Conservation (phyloP, 1,284 basidiomycete genomes). For the Ganoderma boninense region DNA sequence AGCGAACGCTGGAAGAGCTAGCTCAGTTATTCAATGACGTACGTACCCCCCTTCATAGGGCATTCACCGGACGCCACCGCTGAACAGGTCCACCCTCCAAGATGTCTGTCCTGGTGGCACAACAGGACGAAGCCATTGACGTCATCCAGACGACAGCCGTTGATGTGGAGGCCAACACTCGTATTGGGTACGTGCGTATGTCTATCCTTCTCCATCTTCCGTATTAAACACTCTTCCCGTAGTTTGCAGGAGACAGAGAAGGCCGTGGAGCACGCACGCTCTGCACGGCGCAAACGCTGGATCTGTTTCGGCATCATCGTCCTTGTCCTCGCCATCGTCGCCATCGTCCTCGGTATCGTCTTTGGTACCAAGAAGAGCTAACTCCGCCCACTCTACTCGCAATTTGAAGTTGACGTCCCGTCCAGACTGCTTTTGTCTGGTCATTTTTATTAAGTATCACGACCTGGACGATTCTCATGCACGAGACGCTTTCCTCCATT, state of each 20-base stretch:
- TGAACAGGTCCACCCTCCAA: conserved; percentile 38
- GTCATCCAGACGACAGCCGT: conserved; percentile 69
- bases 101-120: conserved; percentile 83
- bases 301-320: conserved; percentile 77
- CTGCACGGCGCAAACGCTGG: conserved; percentile 83
- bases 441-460: conserved; percentile 3
- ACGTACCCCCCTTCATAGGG: conserved; percentile 13
- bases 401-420: not conserved
- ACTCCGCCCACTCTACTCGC: not conserved
- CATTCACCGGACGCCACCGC: not conserved
- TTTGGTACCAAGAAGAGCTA: conserved; percentile 41
- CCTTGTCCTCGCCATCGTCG: conserved; percentile 56
- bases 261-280: conserved; percentile 75
- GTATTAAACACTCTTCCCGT: not conserved
- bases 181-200: conserved; percentile 64
- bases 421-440: not conserved
- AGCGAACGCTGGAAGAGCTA: conserved; percentile 87
- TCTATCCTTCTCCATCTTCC: not conserved
- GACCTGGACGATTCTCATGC: conserved; percentile 18
- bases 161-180: conserved; percentile 73
- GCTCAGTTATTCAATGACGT: conserved; percentile 90
- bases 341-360: conserved; percentile 60
- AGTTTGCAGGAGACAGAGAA: conserved; percentile 74
- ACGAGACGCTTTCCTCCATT: conserved; percentile 5
- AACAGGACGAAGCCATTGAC: conserved; percentile 81